Conservation (phyloP, 345 rosid species). For the Cardamine resedifolia region DNA sequence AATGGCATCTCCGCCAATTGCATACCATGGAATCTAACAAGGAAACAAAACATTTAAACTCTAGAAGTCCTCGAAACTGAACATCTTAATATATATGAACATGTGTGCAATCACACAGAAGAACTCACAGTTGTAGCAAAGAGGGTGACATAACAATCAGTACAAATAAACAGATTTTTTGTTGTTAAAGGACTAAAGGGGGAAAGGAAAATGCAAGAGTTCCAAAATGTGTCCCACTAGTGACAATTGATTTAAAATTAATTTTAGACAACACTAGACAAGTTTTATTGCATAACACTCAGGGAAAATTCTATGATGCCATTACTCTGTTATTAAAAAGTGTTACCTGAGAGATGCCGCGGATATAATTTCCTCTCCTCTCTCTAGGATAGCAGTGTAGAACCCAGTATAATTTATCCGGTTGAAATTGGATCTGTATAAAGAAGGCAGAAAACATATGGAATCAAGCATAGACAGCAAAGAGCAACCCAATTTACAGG, state of each 20-base stretch:
- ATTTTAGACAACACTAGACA: not conserved
- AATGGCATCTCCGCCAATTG: slow-evolving; percentile 45
- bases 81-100: not conserved
- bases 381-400: slow-evolving; percentile 43
- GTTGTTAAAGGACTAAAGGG: not conserved
- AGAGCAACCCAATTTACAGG: not conserved
- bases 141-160: not conserved
- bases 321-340: not conserved
- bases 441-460: slow-evolving; percentile 11
- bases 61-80: slow-evolving; percentile 9
- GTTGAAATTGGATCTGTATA: slow-evolving; percentile 39
- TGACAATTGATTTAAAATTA: slow-evolving; percentile 9
- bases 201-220: not conserved
- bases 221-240: not conserved
- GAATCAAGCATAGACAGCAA: slow-evolving; percentile 11
- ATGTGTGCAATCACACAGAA: not conserved
- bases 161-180: not conserved
- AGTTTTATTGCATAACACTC: not conserved
- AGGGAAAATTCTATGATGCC: not conserved
- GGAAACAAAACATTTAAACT: slow-evolving; percentile 6
- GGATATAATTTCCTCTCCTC: slow-evolving; percentile 41
- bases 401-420: slow-evolving; percentile 42
- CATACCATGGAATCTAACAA: slow-evolving; percentile 41
- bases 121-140: not conserved
- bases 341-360: slow-evolving; percentile 44